phyloP scores from a whole-genome alignment of 1,284 basidiomycete genomes.

The Phenoliferia sp. region DNA sequence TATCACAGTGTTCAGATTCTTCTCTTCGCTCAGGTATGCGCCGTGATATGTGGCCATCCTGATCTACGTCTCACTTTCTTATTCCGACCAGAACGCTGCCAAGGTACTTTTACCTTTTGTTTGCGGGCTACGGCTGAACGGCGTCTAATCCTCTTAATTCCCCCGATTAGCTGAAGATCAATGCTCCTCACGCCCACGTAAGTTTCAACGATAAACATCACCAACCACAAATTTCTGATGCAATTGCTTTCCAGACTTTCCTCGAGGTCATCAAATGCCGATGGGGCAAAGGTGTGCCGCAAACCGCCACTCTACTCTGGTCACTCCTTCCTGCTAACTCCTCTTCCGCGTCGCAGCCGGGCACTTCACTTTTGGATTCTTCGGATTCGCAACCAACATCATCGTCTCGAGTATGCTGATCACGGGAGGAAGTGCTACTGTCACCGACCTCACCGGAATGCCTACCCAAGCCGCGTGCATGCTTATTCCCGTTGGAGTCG shows the following conservation, averaged over 20 bases:
- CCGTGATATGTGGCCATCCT: no score
- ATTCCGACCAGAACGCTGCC: constrained; percentile 37
- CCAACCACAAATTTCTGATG: no score
- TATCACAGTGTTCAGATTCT: constrained; percentile 55
- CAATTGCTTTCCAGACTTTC: no score
- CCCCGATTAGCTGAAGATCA: constrained; percentile 55
- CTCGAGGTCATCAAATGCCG: constrained; percentile 61
- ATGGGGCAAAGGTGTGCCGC: constrained; percentile 61
- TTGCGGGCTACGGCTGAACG: constrained; percentile 55
- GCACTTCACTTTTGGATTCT: constrained; percentile 73
- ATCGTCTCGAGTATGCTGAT: constrained; percentile 23
- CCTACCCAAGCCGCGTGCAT: constrained; percentile 74
- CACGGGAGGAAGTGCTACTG: constrained; percentile 66
- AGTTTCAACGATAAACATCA: no score
- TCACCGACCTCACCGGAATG: constrained; percentile 75
- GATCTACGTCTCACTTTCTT: no score
- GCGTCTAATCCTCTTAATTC: constrained; percentile 45
- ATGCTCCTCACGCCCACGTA: constrained; percentile 56
- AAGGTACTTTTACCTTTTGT: constrained; percentile 55
- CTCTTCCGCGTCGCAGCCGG: background rate
- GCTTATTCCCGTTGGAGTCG: constrained; percentile 55
- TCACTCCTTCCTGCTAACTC: background rate
- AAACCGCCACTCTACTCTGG: constrained; percentile 45
- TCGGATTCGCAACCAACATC: constrained; percentile 48
- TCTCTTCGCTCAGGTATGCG: constrained; percentile 48